Base-by-base conservation (phyloP, 768 basidiomycete genomes). In the Coprinellus aureogranulatus region DNA sequence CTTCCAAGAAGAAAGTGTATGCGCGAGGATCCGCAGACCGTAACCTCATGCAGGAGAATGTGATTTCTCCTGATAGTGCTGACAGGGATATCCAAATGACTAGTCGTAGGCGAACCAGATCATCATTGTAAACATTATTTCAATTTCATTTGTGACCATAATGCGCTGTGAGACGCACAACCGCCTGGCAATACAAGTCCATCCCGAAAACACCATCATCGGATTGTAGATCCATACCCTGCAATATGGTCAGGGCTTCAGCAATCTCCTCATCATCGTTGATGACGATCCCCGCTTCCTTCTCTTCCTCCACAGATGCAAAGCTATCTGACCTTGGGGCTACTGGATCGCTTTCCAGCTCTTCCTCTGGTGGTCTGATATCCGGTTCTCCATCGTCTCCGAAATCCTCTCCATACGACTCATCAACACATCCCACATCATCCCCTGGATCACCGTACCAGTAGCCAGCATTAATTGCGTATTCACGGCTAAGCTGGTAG, bases 401-500 rank as follows among this genome's bases (percentile, higher is more conserved):
- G 20, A 8, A 8, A 16, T 63, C 61, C 2, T 42, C 58, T 55
- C 60, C 62, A 49, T 61, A 62, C 2, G 49, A 39, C 4, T 56
- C 54, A 23, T 40, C 40, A 0, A 59, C 60, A 2, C n/a, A 31
- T 0, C 26, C 22, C 5, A 60, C 23, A 54, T 62, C 47, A 53
- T 68, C 68, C 5, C 63, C 68, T 2, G 58, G 53, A 55, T 70
- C 65, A 3, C 57, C 63, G 22, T 51, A 57, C 68, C 68, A 69
- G 47, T 67, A 68, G 0, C 68, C 68, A 31, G 60, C 46, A 55
- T 46, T 59, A 26, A 68, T 66, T 1, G 67, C 67, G 2, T 61
- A 20, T 41, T 63, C 53, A 14, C 63, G 57, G 40, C 66, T 68
- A n/a, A 70, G 61, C 52, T 68, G 60, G 37, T 59, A 71, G 0